Conservation (phyloP, 163 green algal genomes). For the Prototheca cutis region DNA sequence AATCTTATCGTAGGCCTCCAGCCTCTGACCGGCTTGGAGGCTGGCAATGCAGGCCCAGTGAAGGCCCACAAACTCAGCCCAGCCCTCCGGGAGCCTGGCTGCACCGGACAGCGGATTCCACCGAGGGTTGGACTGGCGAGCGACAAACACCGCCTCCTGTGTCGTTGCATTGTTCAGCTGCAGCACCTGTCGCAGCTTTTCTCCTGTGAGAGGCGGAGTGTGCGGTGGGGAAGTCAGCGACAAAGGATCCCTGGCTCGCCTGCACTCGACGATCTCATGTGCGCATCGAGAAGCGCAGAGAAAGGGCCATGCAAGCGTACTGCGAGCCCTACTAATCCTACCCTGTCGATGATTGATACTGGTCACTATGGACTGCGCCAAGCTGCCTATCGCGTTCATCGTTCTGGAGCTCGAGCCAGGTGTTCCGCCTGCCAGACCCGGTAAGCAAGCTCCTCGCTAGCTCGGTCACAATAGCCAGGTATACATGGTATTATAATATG, state of each 20-base stretch:
- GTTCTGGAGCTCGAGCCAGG: no score
- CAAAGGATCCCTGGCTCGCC: no score
- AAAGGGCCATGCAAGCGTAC: background rate
- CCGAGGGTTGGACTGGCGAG: slow-evolving; percentile 1
- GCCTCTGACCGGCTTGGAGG: slow-evolving; percentile 10
- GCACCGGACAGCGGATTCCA: slow-evolving; percentile 7
- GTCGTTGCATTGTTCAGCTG: slow-evolving; percentile 8
- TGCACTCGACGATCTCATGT: background rate
- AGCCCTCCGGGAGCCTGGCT: slow-evolving; percentile 12
- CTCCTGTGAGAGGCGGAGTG: slow-evolving; percentile 4
- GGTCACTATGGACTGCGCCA: background rate
- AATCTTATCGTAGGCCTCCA: slow-evolving; percentile 21
- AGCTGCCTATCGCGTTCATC: background rate
- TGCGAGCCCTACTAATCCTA: background rate
- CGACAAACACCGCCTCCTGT: slow-evolving; percentile 17
- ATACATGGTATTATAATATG: no score
- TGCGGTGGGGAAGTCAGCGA: background rate
- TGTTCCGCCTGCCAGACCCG: no score
- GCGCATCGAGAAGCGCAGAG: background rate
- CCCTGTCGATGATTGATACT: slow-evolving; percentile 1
- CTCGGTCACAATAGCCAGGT: no score
- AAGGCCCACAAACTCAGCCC: slow-evolving; percentile 21
- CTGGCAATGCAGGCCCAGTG: slow-evolving; percentile 14
- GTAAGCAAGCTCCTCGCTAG: no score
- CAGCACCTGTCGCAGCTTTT: slow-evolving; percentile 14